phyloP scores from a whole-genome alignment of 257 asterid genomes.

The Phtheirospermum japonicum region DNA sequence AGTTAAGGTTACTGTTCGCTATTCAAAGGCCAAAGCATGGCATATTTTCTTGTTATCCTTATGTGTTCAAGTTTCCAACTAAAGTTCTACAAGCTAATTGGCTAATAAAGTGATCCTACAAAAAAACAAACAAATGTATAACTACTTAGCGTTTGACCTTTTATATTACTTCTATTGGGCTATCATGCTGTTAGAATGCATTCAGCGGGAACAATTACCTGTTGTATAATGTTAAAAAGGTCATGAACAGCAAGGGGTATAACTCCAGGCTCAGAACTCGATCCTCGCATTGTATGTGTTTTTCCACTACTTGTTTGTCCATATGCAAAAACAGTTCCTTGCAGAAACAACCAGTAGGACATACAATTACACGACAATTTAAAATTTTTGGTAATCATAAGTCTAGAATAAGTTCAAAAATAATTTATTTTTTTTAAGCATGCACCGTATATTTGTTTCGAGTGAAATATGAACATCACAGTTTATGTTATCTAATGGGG shows the following conservation, averaged over 20 bases:
- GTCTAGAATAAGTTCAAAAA: slow-evolving; percentile 8
- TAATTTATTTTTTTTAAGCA: too few relatives aligned
- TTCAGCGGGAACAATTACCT: slow-evolving; percentile 42
- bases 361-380: slow-evolving; percentile 6
- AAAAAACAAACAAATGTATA: background rate
- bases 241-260: slow-evolving; percentile 83
- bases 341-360: slow-evolving; percentile 18
- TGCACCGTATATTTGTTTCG: background rate
- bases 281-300: slow-evolving; percentile 96
- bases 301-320: slow-evolving; percentile 99
- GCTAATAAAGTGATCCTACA: background rate
- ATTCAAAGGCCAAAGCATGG: background rate
- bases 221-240: slow-evolving; percentile 63
- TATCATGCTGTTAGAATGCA: slow-evolving; percentile 3
- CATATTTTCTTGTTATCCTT: background rate
- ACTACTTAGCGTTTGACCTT: background rate
- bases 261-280: slow-evolving; percentile 83
- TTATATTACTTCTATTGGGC: background rate
- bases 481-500: too few relatives aligned
- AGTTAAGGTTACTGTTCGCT: slow-evolving; percentile 6
- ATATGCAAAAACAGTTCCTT: slow-evolving; percentile 97
- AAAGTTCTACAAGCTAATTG: slow-evolving; percentile 17
- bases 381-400: slow-evolving; percentile 2
- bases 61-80: slow-evolving; percentile 9
- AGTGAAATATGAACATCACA: background rate